These are phyloP conservation scores for Novymonas esmeraldas DNA, from an alignment of 208 protist genomes.

Conservation along the genomic window DNA sequence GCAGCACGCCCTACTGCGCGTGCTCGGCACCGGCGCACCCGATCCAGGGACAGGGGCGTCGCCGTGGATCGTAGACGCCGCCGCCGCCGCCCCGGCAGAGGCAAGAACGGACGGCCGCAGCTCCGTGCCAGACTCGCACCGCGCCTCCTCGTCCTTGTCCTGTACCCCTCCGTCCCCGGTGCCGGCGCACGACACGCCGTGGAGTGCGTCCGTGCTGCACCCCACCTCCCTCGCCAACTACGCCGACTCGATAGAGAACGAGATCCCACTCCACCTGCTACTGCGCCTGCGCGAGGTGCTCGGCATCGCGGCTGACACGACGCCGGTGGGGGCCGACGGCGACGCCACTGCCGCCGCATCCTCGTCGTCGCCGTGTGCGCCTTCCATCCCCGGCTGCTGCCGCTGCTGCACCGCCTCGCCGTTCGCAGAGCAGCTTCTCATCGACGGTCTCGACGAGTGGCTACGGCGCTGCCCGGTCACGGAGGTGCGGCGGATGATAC, in stretches of 20 bases:
- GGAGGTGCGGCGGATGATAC: slow-evolving; percentile 60
- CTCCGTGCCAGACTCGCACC: too few species aligned
- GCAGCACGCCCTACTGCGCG: slow-evolving; percentile 34
- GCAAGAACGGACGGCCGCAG: neutral
- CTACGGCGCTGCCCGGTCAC: slow-evolving; percentile 32
- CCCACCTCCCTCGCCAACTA: slow-evolving; percentile 60
- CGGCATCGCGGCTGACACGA: slow-evolving; percentile 15
- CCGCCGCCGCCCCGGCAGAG: neutral
- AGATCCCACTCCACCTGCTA: slow-evolving; percentile 49
- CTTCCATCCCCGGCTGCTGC: too few species aligned
- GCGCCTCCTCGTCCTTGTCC: too few species aligned
- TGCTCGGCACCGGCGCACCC: slow-evolving; percentile 34
- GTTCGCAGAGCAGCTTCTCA: slow-evolving; percentile 76
- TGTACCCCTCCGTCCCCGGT: neutral
- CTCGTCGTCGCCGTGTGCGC: too few species aligned
- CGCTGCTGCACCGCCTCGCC: slow-evolving; percentile 28
- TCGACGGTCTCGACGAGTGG: slow-evolving; percentile 83
- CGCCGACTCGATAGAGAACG: slow-evolving; percentile 39
- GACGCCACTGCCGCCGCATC: neutral
- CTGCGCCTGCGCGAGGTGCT: slow-evolving; percentile 52
- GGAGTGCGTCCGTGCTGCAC: slow-evolving; percentile 29
- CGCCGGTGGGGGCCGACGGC: neutral
- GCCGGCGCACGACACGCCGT: slow-evolving; percentile 28
- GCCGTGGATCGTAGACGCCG: slow-evolving; percentile 7
- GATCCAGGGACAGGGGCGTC: neutral